Conservation (phyloP, 1,284 basidiomycete genomes). For the Microbotryum violaceum region DNA sequence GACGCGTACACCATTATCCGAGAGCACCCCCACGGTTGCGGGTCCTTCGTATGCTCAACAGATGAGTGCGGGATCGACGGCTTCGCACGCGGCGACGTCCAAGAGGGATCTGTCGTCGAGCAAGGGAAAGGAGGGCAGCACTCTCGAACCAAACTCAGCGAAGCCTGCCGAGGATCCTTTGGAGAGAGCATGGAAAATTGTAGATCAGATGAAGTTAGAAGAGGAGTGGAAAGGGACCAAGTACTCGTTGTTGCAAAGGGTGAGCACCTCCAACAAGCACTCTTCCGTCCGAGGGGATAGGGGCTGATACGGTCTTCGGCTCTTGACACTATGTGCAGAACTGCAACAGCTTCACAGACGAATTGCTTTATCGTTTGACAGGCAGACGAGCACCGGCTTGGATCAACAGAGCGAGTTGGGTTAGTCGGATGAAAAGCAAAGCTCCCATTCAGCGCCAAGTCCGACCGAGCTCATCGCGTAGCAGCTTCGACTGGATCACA, state of each 20-base stretch:
- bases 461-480: too few relatives aligned
- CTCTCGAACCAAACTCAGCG: too few relatives aligned
- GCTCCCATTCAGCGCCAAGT: too few relatives aligned
- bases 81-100: background rate
- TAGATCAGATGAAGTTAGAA: conserved; percentile 28
- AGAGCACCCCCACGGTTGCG: too few relatives aligned
- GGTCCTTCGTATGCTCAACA: background rate
- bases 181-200: conserved; percentile 21
- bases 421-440: background rate
- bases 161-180: conserved; percentile 7
- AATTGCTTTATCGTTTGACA: conserved; percentile 32
- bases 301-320: too few relatives aligned
- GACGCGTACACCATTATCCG: too few relatives aligned
- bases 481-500: background rate
- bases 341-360: conserved; percentile 38
- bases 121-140: background rate
- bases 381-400: conserved; percentile 32
- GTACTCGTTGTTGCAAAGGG: conserved; percentile 26
- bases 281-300: too few relatives aligned
- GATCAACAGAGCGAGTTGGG: conserved; percentile 33
- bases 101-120: background rate
- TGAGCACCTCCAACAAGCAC: background rate
- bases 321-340: conserved; percentile 19
- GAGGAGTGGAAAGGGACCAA: conserved; percentile 28
- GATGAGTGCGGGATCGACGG: background rate